phyloP scores from a whole-genome alignment of 345 rosid species.

The Sonneratia caseolaris region DNA sequence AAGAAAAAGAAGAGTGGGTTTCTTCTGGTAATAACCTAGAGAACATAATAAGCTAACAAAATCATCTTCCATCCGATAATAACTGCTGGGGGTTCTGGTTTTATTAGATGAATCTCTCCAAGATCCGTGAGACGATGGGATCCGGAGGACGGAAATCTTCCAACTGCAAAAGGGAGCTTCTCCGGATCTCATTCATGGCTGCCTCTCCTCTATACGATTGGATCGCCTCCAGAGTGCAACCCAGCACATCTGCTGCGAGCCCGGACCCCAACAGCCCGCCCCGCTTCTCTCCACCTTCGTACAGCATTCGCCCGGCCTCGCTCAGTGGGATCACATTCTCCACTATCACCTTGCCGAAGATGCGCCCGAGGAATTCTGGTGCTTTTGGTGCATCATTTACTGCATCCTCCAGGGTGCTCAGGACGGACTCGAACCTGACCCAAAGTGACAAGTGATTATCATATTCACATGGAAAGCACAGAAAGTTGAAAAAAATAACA shows the following conservation, averaged over 20 bases:
- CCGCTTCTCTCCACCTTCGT: slow-evolving; percentile 63
- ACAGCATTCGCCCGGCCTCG: slow-evolving; percentile 49
- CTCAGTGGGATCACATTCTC: slow-evolving; percentile 41
- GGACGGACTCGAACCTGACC: slow-evolving; percentile 63
- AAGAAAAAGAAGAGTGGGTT: too few species aligned
- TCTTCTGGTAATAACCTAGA: too few species aligned
- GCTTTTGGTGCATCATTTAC: slow-evolving; percentile 94
- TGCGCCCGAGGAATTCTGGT: slow-evolving; percentile 64
- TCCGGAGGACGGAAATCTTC: slow-evolving; percentile 65
- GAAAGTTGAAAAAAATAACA: too few species aligned
- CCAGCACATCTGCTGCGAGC: slow-evolving; percentile 77
- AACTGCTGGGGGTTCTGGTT: background rate
- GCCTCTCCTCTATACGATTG: slow-evolving; percentile 51
- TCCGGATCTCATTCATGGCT: slow-evolving; percentile 36
- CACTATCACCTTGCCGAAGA: slow-evolving; percentile 45
- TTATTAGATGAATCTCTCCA: slow-evolving; percentile 66
- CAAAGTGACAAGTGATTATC: background rate
- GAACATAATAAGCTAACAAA: background rate
- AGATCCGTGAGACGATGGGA: slow-evolving; percentile 45
- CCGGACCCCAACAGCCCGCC: slow-evolving; percentile 52
- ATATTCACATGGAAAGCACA: too few species aligned
- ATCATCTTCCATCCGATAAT: background rate
- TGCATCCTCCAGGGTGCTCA: slow-evolving; percentile 66
- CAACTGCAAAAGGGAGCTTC: slow-evolving; percentile 42
- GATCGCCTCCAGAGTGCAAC: slow-evolving; percentile 58